phyloP scores from a whole-genome alignment of 768 basidiomycete species.

The Boletus vermiculosoides region DNA sequence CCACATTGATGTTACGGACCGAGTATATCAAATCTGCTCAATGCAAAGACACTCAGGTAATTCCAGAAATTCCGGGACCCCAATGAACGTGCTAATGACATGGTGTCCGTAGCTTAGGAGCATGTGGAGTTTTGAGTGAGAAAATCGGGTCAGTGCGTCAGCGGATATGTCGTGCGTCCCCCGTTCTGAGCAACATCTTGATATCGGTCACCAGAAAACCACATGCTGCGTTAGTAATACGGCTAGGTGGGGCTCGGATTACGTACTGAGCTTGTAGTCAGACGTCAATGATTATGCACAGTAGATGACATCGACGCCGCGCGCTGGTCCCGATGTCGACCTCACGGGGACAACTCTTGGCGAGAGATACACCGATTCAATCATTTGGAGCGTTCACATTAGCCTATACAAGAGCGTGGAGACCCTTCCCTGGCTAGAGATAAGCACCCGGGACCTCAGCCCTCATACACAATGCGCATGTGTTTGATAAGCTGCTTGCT shows the following conservation, averaged over 20 bases:
- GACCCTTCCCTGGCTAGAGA: no score
- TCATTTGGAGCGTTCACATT: no score
- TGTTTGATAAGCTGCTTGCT: not conserved
- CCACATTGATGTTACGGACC: constrained; percentile 85
- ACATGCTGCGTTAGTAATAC: no score
- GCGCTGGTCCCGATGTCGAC: not conserved
- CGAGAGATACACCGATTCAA: not conserved
- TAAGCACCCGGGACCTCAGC: not conserved
- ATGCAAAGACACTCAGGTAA: constrained; percentile 91
- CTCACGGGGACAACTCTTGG: not conserved
- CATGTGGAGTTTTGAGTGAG: no score
- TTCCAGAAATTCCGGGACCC: not conserved
- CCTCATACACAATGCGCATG: no score
- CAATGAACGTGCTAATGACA: not conserved
- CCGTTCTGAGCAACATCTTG: no score
- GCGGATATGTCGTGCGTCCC: no score
- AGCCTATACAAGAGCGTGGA: no score
- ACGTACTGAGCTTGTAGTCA: not conserved
- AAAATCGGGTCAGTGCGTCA: no score
- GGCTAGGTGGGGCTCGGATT: not conserved
- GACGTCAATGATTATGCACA: not conserved
- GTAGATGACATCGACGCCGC: not conserved
- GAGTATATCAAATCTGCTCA: constrained; percentile 57
- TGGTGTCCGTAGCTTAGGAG: not conserved
- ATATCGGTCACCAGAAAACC: no score